These are phyloP conservation scores for Tolypocladium pustulatum DNA, from an alignment of 2,329 filamentous ascomycete genomes.

Conservation along the genomic window DNA sequence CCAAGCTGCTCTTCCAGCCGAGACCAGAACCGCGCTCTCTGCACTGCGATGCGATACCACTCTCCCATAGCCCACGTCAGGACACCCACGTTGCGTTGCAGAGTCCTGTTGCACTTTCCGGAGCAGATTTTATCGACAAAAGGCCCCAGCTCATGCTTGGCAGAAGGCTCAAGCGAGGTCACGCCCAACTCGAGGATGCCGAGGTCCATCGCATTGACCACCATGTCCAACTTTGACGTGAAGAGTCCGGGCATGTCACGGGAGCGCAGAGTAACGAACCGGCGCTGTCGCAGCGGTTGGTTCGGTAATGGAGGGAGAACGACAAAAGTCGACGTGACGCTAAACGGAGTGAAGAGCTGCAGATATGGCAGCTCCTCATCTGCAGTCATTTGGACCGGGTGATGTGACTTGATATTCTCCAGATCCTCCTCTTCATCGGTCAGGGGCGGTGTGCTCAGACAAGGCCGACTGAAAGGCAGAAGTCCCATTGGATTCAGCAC, in stretches of 20 bases:
- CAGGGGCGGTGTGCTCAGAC: conserved; percentile 12
- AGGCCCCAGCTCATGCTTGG: conserved; percentile 45
- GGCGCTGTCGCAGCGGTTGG: conserved; percentile 36
- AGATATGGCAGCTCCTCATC: conserved; percentile 59
- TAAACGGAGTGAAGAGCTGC: conserved; percentile 59
- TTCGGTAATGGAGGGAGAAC: conserved; percentile 26
- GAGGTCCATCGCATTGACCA: conserved; percentile 42
- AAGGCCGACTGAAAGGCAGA: conserved; percentile 36
- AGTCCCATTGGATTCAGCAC: conserved; percentile 41
- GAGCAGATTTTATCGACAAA: conserved; percentile 36
- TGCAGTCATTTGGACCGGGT: conserved; percentile 51
- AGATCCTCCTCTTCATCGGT: conserved; percentile 19
- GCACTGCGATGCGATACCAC: conserved; percentile 52
- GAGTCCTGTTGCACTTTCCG: conserved; percentile 28
- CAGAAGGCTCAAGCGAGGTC: conserved; percentile 43
- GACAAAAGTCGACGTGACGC: conserved; percentile 44
- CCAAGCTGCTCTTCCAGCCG: conserved; percentile 37
- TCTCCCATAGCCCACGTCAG: conserved; percentile 58
- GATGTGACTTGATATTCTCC: conserved; percentile 47
- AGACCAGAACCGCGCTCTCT: conserved; percentile 54
- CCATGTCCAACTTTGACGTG: conserved; percentile 44
- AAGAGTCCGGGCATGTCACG: conserved; percentile 40
- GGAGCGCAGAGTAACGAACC: conserved; percentile 41
- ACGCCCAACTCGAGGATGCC: conserved; percentile 43
- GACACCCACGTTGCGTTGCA: conserved; percentile 47